Percentiles rank a stretch among this genome's conserved stretches.
These are phyloP conservation scores for Exsudoporus floridanus DNA, from an alignment of 1,284 basidiomycete genomes.

Conservation along the genomic window DNA sequence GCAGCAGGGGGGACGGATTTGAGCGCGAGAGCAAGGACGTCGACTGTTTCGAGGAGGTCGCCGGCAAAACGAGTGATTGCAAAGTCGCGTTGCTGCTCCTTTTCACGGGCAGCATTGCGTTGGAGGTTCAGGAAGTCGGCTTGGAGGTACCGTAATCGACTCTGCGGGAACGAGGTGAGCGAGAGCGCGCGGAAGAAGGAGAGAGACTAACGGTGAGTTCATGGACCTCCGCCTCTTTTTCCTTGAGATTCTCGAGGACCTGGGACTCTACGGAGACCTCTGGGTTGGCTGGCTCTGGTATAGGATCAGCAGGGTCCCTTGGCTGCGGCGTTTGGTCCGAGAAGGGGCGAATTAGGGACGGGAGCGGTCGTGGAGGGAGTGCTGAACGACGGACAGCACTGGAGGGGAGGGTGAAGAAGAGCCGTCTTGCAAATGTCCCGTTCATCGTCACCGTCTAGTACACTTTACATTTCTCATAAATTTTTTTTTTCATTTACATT, in stretches of 20 bases:
- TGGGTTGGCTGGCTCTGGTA: constrained; percentile 34
- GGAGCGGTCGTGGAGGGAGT: constrained; percentile 22
- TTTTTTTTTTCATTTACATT: background rate
- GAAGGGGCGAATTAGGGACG: constrained; percentile 43
- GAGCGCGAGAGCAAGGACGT: constrained; percentile 88
- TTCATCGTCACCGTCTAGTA: constrained; percentile 46
- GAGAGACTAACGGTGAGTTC: constrained; percentile 67
- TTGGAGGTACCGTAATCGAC: constrained; percentile 82
- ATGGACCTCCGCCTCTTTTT: constrained; percentile 68
- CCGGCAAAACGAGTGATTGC: constrained; percentile 89
- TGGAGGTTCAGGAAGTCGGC: constrained; percentile 97
- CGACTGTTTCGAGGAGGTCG: constrained; percentile 90
- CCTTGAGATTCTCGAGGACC: constrained; percentile 54
- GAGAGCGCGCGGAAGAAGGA: background rate
- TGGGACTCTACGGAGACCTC: constrained; percentile 39
- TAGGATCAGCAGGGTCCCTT: constrained; percentile 24
- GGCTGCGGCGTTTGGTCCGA: constrained; percentile 47
- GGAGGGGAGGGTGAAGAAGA: constrained; percentile 56
- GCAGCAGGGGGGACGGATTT: constrained; percentile 75
- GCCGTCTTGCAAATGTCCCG: constrained; percentile 47
- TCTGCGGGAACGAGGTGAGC: constrained; percentile 43
- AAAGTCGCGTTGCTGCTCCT: constrained; percentile 89
- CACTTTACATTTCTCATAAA: background rate
- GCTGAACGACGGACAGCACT: constrained; percentile 44
- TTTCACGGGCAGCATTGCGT: constrained; percentile 87